phyloP scores from a whole-genome alignment of 1,284 basidiomycete genomes.

The Clitocybe nebularis region DNA sequence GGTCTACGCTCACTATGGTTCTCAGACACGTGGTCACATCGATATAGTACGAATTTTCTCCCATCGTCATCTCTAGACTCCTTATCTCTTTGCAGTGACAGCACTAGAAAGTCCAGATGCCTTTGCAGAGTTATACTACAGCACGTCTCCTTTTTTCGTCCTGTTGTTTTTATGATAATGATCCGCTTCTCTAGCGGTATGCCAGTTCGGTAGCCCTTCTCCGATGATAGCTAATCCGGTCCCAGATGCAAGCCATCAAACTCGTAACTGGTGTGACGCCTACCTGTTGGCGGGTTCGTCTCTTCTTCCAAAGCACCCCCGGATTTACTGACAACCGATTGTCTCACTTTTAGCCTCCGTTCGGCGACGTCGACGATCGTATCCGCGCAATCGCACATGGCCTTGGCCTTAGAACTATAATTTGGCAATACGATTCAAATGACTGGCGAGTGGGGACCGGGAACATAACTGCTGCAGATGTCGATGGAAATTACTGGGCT shows the following conservation, averaged over 20 bases:
- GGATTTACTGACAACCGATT: not conserved
- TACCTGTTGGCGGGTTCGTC: slow-evolving; percentile 58
- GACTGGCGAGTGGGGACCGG: slow-evolving; percentile 62
- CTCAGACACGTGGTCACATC: slow-evolving; percentile 57
- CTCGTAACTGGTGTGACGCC: slow-evolving; percentile 60
- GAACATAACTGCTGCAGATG: slow-evolving; percentile 34
- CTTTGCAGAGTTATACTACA: slow-evolving; percentile 81
- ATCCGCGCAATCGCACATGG: slow-evolving; percentile 62
- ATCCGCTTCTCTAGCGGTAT: not conserved
- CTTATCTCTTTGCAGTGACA: slow-evolving; percentile 47
- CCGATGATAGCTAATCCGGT: not conserved
- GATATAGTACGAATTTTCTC: slow-evolving; percentile 39
- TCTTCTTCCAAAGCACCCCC: not conserved
- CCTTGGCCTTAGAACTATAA: slow-evolving; percentile 57
- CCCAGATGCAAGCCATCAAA: slow-evolving; percentile 47
- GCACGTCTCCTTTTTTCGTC: slow-evolving; percentile 26
- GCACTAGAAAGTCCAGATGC: slow-evolving; percentile 68
- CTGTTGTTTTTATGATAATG: not conserved
- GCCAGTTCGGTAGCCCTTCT: too few species aligned
- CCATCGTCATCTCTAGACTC: not conserved
- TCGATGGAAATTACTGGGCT: slow-evolving; percentile 39
- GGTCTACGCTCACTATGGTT: not conserved
- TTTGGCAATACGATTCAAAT: slow-evolving; percentile 68
- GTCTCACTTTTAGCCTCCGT: slow-evolving; percentile 45
- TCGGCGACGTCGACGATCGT: slow-evolving; percentile 63